Evolutionary conservation across 805 yeast species (phyloP).

Genomic region (Kluyveromyces lactis): DNA sequence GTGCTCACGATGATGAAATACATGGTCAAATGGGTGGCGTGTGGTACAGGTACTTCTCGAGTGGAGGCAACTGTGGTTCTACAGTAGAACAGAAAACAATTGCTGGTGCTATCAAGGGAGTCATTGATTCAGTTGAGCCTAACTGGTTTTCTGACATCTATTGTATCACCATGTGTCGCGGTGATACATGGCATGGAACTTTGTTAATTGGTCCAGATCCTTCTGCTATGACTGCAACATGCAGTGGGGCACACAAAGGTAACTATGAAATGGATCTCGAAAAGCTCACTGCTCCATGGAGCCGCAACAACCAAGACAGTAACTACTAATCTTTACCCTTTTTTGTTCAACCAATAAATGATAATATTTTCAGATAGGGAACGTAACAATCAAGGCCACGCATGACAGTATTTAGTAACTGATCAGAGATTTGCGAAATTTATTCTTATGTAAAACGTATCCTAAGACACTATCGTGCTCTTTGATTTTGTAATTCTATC

Average conservation of each 20-base stretch:
- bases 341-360: no score
- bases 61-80: constrained; percentile 2
- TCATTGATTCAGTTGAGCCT: constrained; percentile 1
- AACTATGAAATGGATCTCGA: neutral
- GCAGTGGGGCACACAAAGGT: constrained; percentile 3
- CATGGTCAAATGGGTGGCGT: constrained; percentile 1
- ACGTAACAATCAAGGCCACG: no score
- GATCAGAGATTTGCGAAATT: no score
- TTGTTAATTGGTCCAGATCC: constrained; percentile 3
- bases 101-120: constrained; percentile 6
- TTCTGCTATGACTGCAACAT: neutral
- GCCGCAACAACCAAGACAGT: neutral
- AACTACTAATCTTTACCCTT: neutral
- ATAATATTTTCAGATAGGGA: no score
- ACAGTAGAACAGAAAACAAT: constrained; percentile 1
- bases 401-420: no score
- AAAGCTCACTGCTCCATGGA: neutral
- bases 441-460: no score
- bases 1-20: neutral
- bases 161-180: constrained; percentile 5
- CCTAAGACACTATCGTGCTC: no score
- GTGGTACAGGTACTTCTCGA: constrained; percentile 1
- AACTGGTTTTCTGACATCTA: constrained; percentile 5
- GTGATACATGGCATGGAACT: constrained; percentile 4
- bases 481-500: no score